A percentile compares a stretch with the other conserved stretches of the same genome.
phyloP scores from a whole-genome alignment of 306 rosid genomes.

The Cyamopsis tetragonoloba region DNA sequence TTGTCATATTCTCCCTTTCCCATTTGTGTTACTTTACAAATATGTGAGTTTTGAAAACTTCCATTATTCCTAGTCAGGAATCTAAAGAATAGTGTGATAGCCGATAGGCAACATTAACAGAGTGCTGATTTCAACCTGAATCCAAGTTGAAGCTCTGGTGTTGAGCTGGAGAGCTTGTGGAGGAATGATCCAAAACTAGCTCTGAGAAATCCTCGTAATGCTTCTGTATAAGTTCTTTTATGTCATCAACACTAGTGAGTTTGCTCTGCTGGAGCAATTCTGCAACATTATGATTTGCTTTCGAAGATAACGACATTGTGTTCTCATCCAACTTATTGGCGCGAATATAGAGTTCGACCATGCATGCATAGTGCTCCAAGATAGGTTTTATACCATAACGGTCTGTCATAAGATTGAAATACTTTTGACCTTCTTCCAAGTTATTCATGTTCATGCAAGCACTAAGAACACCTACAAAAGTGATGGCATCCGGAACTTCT shows the following conservation, averaged over 20 bases:
- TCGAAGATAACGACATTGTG: constrained; percentile 3
- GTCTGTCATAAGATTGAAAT: constrained; percentile 46
- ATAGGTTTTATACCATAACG: constrained; percentile 49
- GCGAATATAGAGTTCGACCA: constrained; percentile 48
- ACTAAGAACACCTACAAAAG: constrained; percentile 42
- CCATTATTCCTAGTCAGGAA: too few species aligned
- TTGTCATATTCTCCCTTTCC: too few species aligned
- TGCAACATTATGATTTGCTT: constrained; percentile 30
- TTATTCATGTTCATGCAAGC: constrained; percentile 29
- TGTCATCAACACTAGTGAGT: constrained; percentile 20
- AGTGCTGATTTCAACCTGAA: background rate
- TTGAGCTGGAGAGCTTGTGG: too few species aligned
- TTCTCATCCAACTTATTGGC: constrained; percentile 27
- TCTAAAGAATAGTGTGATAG: too few species aligned
- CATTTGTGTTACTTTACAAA: too few species aligned
- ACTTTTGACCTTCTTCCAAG: constrained; percentile 32
- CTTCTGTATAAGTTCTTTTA: constrained; percentile 16
- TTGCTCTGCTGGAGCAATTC: constrained; percentile 28
- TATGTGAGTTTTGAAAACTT: too few species aligned
- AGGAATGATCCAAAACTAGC: constrained; percentile 14
- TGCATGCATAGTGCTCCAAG: constrained; percentile 49
- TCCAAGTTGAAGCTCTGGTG: constrained; percentile 12
- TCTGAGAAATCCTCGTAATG: constrained; percentile 8
- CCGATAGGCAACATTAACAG: too few species aligned
- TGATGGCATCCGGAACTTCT: constrained; percentile 35